Conservation (phyloP, 2,329 filamentous ascomycete genomes). For the Diatrype stigma region DNA sequence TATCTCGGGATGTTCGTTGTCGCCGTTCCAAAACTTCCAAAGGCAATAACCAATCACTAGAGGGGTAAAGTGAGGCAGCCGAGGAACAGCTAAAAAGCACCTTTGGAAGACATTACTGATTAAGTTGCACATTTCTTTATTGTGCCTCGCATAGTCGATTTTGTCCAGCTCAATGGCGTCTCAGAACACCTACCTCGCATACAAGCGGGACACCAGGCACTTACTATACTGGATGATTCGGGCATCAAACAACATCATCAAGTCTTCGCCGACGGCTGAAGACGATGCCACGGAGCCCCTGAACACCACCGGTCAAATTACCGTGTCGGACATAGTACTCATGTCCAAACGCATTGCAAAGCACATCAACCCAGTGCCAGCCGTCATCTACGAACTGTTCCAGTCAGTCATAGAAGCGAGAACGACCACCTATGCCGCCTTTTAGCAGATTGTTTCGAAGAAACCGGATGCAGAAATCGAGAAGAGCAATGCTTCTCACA, state of each 20-base stretch:
- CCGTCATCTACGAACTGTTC: constrained; percentile 32
- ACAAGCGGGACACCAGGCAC: constrained; percentile 35
- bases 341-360: constrained; percentile 37
- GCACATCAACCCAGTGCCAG: constrained; percentile 28
- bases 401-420: constrained; percentile 34
- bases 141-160: no score
- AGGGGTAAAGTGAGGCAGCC: no score
- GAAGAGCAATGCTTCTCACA: constrained; percentile 35
- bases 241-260: constrained; percentile 33
- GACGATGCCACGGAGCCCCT: constrained; percentile 7
- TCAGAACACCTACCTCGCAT: constrained; percentile 31
- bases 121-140: no score
- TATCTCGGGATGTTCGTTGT: no score
- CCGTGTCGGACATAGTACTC: constrained; percentile 31
- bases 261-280: constrained; percentile 24
- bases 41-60: no score
- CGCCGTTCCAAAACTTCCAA: no score
- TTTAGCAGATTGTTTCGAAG: constrained; percentile 27
- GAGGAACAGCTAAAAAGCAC: no score
- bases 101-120: no score
- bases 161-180: no score
- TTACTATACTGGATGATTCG: constrained; percentile 37
- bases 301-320: constrained; percentile 36
- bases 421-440: constrained; percentile 22
- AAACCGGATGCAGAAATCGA: constrained; percentile 31